phyloP scores from a whole-genome alignment of 2,329 filamentous ascomycete genomes.

The Penicillium sp. region DNA sequence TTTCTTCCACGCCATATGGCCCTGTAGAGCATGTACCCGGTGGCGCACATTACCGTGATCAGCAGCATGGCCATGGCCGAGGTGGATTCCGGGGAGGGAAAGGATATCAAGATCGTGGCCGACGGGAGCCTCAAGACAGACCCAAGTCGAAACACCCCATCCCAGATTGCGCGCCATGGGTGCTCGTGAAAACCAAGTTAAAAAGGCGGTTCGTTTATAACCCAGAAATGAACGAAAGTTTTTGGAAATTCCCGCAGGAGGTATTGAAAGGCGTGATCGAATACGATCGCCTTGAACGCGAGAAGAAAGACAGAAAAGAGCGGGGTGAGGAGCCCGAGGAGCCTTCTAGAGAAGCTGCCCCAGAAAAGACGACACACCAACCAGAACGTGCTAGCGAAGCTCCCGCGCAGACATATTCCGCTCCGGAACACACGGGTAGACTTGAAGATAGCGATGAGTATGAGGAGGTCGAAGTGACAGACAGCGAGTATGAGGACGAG shows the following conservation, averaged over 20 bases:
- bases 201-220: conserved; percentile 91
- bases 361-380: conserved; percentile 14
- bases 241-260: conserved; percentile 92
- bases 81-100: conserved; percentile 56
- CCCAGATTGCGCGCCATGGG: conserved; percentile 82
- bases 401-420: conserved; percentile 14
- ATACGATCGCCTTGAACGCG: conserved; percentile 73
- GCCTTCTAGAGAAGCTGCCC: conserved; percentile 22
- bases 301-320: conserved; percentile 64
- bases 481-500: conserved; percentile 57
- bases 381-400: conserved; percentile 2
- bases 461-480: conserved; percentile 75
- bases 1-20: conserved; percentile 43
- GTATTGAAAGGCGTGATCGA: conserved; percentile 74
- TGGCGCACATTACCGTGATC: conserved; percentile 17
- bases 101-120: conserved; percentile 63
- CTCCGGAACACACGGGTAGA: conserved; percentile 41
- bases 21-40: conserved; percentile 25
- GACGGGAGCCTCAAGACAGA: conserved; percentile 74
- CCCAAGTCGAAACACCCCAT: conserved; percentile 80
- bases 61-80: conserved; percentile 45
- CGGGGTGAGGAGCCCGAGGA: conserved; percentile 33
- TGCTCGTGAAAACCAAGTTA: conserved; percentile 90
- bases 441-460: conserved; percentile 70
- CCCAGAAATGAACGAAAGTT: conserved; percentile 80